These are phyloP conservation scores for Sporothrix pseudoabietina DNA, from an alignment of 2,329 filamentous ascomycete species.

Conservation along the genomic window DNA sequence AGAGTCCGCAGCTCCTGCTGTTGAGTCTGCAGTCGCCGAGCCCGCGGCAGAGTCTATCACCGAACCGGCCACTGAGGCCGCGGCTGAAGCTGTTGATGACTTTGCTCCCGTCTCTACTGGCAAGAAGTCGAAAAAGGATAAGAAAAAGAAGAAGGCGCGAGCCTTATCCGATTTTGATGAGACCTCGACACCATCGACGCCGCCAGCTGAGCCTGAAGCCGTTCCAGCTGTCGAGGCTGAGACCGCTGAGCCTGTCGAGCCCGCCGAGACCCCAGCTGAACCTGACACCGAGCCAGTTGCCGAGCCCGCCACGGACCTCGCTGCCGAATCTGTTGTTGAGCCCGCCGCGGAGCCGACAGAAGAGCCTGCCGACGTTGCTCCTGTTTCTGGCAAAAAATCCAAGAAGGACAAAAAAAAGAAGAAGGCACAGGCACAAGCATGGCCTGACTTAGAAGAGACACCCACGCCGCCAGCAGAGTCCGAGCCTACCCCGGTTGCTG, in stretches of 20 bases:
- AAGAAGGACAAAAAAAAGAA: conserved; percentile 30
- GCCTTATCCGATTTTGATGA: conserved; percentile 11
- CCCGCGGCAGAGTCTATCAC: not conserved
- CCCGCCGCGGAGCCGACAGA: not conserved
- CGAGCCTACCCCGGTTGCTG: not conserved
- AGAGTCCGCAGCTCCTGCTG: not conserved
- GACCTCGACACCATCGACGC: not conserved
- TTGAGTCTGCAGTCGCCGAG: not conserved
- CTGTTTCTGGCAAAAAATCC: conserved; percentile 4
- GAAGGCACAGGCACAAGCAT: conserved; percentile 2
- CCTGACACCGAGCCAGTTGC: not conserved
- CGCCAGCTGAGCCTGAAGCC: not conserved
- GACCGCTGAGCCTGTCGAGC: not conserved
- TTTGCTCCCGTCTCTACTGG: not conserved
- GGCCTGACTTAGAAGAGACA: not conserved
- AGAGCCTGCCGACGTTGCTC: not conserved
- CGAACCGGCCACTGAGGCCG: not conserved
- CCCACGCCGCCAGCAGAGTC: not conserved
- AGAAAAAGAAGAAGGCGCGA: conserved; percentile 18
- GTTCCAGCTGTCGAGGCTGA: not conserved
- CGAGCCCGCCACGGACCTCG: not conserved
- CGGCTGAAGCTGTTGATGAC: not conserved
- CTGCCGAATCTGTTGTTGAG: not conserved
- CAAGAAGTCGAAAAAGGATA: conserved; percentile 15
- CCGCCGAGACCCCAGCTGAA: not conserved